Percentiles rank a stretch among this genome's conserved stretches.
Evolutionary conservation across 2,329 filamentous ascomycete genomes (phyloP).

Genomic region (Fusarium sp.): DNA sequence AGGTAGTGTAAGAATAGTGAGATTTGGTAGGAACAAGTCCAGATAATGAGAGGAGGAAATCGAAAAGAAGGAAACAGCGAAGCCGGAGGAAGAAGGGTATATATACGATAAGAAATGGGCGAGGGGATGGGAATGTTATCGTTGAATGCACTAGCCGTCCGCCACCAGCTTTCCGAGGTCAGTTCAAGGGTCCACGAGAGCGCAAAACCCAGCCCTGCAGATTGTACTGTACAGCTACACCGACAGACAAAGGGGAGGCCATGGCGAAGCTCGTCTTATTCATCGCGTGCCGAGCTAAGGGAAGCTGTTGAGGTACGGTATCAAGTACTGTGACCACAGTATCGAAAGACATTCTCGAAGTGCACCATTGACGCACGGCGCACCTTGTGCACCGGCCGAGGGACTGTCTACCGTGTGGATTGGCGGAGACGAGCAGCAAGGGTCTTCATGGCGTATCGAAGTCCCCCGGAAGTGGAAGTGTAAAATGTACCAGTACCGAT

Average conservation of each 20-base stretch:
- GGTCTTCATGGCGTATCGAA: constrained; percentile 24
- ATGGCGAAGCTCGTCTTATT: constrained; percentile 18
- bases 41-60: constrained; percentile 1
- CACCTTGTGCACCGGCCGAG: constrained; percentile 19
- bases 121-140: constrained; percentile 13
- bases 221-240: constrained; percentile 21
- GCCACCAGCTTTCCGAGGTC: constrained; percentile 22
- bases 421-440: constrained; percentile 29
- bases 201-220: constrained; percentile 19
- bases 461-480: constrained; percentile 32
- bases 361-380: constrained; percentile 34
- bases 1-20: neutral
- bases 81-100: constrained; percentile 22
- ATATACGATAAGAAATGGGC: constrained; percentile 27
- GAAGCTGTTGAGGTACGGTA: constrained; percentile 20
- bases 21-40: constrained; percentile 9
- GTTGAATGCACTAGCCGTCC: constrained; percentile 14
- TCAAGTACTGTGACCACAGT: neutral
- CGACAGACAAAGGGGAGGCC: constrained; percentile 29
- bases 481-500: constrained; percentile 28
- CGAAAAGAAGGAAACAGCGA: constrained; percentile 5
- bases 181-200: constrained; percentile 12
- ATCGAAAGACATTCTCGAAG: constrained; percentile 31
- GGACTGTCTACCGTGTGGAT: constrained; percentile 24
- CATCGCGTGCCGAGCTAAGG: constrained; percentile 16